Evolutionary conservation across 495 filamentous ascomycete species (phyloP), one percentile per base, ranked within the genome.

Genomic region (Parathielavia hyrcaniae): DNA sequence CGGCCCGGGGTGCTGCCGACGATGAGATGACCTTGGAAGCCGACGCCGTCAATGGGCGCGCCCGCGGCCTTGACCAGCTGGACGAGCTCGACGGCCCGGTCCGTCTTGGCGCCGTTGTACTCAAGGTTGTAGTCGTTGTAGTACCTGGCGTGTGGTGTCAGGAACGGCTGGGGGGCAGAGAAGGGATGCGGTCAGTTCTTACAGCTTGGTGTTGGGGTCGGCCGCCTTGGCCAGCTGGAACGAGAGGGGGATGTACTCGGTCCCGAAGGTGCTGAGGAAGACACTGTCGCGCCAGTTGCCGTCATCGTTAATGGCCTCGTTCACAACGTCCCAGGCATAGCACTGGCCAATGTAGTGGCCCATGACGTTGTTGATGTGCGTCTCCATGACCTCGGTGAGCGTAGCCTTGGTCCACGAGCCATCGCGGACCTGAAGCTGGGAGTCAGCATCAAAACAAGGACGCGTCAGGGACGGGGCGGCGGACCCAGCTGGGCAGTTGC

Each of bases 91-190:
- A 79, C 61, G 20, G 79, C 73, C 11, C 64, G 66, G 46, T 66
- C 59, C 20, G 77, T 70, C 69, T 86, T 85, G 64, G 72, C 63
- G 26, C 75, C 73, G 41, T 76, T 71, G 62, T 71, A 72, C 67
- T 85, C 82, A 61, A 86, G 79, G 67, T 81, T 81, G 73, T 84
- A 86, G 73, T 86, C 83, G 71, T 88, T 89, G 74, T 86, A 85
- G 75, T 86, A 88, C 22, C 62, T 65, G 76, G 17, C 11, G 12
- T 4, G 5, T 4, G 5, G 1, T 32, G n/a, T 30, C 32, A 34
- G 36, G 1, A 23, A n/a, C n/a, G n/a, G n/a, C 19, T 40, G 12
- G 10, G 38, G 20, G 8, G 6, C 8, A 17, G 39, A 17, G 16
- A 12, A 8, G 13, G 30, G 45, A 14, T 0, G 12, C 17, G 2